Evolutionary conservation across 2,329 filamentous ascomycete genomes (phyloP).

Genomic region (Xylariaceae sp.): DNA sequence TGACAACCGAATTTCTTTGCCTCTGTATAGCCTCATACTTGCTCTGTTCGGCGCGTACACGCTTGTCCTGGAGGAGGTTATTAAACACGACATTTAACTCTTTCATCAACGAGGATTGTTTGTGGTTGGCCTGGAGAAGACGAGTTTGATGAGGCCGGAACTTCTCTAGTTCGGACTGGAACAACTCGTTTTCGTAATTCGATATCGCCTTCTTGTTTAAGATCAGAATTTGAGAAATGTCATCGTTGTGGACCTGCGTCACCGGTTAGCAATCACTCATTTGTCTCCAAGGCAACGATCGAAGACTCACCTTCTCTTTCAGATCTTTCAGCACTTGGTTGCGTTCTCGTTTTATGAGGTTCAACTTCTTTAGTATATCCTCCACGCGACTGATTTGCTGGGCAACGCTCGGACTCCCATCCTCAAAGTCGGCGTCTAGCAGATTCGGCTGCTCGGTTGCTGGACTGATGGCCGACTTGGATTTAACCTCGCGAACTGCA

Average conservation of each 20-base stretch:
- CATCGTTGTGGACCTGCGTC: conserved; percentile 79
- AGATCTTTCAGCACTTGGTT: conserved; percentile 91
- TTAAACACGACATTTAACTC: conserved; percentile 86
- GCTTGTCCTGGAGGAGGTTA: conserved; percentile 83
- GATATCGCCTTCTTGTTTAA: conserved; percentile 95
- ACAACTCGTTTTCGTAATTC: conserved; percentile 86
- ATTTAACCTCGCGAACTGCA: conserved; percentile 73
- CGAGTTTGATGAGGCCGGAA: conserved; percentile 90
- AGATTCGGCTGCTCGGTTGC: conserved; percentile 65
- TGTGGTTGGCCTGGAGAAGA: conserved; percentile 88
- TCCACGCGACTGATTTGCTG: conserved; percentile 89
- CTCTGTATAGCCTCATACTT: conserved; percentile 88
- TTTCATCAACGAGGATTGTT: conserved; percentile 90
- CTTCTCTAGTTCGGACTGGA: conserved; percentile 95
- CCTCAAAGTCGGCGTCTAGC: conserved; percentile 86
- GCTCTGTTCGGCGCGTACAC: conserved; percentile 87
- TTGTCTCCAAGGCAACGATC: background rate
- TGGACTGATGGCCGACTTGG: conserved; percentile 56
- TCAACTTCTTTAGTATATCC: conserved; percentile 83
- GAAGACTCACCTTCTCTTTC: conserved; percentile 79
- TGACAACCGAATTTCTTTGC: conserved; percentile 74
- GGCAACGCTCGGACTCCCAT: conserved; percentile 71
- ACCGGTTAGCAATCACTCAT: conserved; percentile 22
- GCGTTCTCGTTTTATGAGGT: conserved; percentile 85
- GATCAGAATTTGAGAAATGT: conserved; percentile 95